A percentile compares a stretch with the other conserved stretches of the same genome.
Evolutionary conservation across 306 rosid species (phyloP).

Genomic region (Alnus glutinosa): DNA sequence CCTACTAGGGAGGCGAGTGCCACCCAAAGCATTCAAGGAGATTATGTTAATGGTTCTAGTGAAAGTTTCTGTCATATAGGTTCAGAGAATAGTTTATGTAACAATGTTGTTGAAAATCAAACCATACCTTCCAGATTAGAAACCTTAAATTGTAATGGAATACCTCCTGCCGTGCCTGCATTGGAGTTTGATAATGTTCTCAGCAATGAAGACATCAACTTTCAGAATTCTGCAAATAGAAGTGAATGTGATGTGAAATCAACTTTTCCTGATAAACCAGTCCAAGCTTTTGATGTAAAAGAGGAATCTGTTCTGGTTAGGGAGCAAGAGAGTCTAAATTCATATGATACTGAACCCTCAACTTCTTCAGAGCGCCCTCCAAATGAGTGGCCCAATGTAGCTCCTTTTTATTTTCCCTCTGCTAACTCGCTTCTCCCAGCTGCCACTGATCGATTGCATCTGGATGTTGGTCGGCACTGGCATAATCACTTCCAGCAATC

Average conservation of each 20-base stretch:
- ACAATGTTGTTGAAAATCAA: conserved; percentile 38
- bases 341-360: conserved; percentile 51
- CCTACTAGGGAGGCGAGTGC: conserved; percentile 34
- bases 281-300: conserved; percentile 50
- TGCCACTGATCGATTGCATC: conserved; percentile 90
- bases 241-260: conserved; percentile 41
- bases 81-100: conserved; percentile 35
- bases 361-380: conserved; percentile 61
- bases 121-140: conserved; percentile 35
- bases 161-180: conserved; percentile 38
- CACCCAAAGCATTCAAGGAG: conserved; percentile 41
- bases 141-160: conserved; percentile 38
- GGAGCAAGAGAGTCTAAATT: conserved; percentile 44
- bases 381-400: conserved; percentile 88
- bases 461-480: conserved; percentile 94
- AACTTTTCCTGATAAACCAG: conserved; percentile 43
- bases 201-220: conserved; percentile 34
- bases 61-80: conserved; percentile 32
- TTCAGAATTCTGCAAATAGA: conserved; percentile 27
- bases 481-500: conserved; percentile 86
- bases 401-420: conserved; percentile 72
- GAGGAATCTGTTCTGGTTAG: conserved; percentile 41
- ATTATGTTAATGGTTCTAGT: conserved; percentile 33
- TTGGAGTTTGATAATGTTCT: conserved; percentile 34
- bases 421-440: conserved; percentile 77